Percentiles rank a stretch among this genome's conserved stretches.
Conservation (phyloP, 345 rosid species). For the Syzygium jambos region DNA sequence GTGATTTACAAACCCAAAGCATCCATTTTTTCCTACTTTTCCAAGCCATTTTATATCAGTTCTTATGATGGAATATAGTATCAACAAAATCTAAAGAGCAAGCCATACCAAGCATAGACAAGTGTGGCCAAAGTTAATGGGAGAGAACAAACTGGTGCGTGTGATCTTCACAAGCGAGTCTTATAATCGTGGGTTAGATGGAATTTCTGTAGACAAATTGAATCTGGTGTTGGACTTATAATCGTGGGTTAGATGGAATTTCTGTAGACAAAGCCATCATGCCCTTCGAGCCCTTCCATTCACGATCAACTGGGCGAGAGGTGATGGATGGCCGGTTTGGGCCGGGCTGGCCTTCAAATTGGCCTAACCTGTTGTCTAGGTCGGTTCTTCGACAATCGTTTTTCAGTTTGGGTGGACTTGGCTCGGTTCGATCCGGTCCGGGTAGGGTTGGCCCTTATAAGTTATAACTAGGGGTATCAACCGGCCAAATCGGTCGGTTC, state of each 20-base stretch:
- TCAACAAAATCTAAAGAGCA: neutral
- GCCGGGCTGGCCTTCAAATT: neutral
- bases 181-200: neutral
- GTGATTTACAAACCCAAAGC: neutral
- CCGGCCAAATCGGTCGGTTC: rapidly evolving
- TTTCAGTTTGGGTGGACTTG: neutral
- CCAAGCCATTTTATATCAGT: neutral
- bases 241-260: neutral
- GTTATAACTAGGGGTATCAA: rapidly evolving
- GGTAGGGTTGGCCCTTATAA: neutral
- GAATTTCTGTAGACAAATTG: neutral
- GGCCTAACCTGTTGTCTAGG: neutral
- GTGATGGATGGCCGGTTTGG: neutral
- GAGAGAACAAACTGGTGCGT: neutral
- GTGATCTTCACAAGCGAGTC: neutral
- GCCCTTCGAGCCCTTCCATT: neutral
- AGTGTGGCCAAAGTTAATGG: neutral
- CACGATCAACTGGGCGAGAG: neutral
- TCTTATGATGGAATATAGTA: neutral
- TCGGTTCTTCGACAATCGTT: neutral
- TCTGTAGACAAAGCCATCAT: neutral
- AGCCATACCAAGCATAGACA: neutral
- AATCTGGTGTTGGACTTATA: neutral
- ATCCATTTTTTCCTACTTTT: neutral
- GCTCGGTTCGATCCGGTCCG: neutral